Evolutionary conservation across 1,284 basidiomycete genomes (phyloP), one percentile per base, ranked within the genome.

Genomic region (Sporisorium graminicola): DNA sequence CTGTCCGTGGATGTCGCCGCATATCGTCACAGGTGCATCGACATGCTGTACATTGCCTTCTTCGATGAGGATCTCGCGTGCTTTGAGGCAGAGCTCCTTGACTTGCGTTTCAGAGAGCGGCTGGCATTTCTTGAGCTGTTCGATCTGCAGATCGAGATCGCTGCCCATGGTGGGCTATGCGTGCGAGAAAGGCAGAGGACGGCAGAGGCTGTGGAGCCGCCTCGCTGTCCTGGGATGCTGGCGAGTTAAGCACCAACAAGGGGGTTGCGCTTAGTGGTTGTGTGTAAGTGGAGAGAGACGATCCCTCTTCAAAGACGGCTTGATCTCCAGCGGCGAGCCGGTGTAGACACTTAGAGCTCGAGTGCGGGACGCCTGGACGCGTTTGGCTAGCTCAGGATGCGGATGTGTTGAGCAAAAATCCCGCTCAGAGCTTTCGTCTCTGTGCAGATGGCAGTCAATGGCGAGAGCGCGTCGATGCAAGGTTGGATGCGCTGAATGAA

Each of bases 1-100:
- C 86, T 99, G 96, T 13, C 96, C 96, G 84, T 99, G 96, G 59
- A 99, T 99, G 87, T 99, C 97, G 22, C 96, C 96, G 85, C 97
- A 99, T 87, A 99, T 95, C 57, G 97, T 98, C 5, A 98, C 95
- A 13, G 96, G 96, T 31, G 94, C 92, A 87, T 98, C 95, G 27
- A 99, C 93, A 80, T 92, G 91, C 86, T 98, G 95, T 2, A 99
- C 94, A 85, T 99, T 99, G 8, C 93, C 94, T 87, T 99, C 96
- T 87, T 98, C 96, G 81, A 99, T 93, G 53, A 87, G 76, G 49
- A 98, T 96, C 87, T 98, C 96, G 71, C 95, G 90, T 22, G 96
- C 96, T 85, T 96, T 97, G 78, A 95, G 88, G 86, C 96, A 99
- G 31, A 99, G 89, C 79, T 79, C 73, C 43, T 82, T 82, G 26